Evolutionary conservation across 2,329 filamentous ascomycete genomes (phyloP).

Genomic region (Trematosphaeria pertusa): DNA sequence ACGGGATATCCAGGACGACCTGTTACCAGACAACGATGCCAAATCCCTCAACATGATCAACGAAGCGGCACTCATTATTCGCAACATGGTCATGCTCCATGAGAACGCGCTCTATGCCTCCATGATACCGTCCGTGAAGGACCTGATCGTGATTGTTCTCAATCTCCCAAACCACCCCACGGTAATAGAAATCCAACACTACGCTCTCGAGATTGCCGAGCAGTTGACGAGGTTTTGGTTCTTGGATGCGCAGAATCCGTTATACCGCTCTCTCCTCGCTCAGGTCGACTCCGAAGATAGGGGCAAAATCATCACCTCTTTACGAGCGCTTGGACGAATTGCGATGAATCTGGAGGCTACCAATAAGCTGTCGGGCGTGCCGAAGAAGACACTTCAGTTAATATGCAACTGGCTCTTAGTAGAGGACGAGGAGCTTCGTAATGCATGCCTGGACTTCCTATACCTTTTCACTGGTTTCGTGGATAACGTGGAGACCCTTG

Average conservation of each 20-base stretch:
- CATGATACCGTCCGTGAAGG: slow-evolving; percentile 75
- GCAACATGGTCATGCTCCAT: slow-evolving; percentile 94
- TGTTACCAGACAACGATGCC: slow-evolving; percentile 74
- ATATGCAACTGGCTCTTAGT: slow-evolving; percentile 78
- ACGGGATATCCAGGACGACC: slow-evolving; percentile 67
- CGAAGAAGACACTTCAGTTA: slow-evolving; percentile 68
- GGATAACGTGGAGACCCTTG: slow-evolving; percentile 78
- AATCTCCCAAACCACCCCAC: slow-evolving; percentile 76
- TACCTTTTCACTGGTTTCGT: slow-evolving; percentile 93
- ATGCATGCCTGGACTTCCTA: slow-evolving; percentile 89
- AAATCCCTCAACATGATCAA: slow-evolving; percentile 78
- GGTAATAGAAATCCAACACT: slow-evolving; percentile 85
- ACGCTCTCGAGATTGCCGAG: slow-evolving; percentile 89
- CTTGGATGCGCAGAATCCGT: slow-evolving; percentile 73
- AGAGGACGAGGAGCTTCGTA: slow-evolving; percentile 88
- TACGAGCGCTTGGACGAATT: slow-evolving; percentile 84
- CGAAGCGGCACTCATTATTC: slow-evolving; percentile 84
- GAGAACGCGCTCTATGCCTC: slow-evolving; percentile 87
- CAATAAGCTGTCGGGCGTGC: slow-evolving; percentile 77
- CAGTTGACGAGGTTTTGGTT: slow-evolving; percentile 83
- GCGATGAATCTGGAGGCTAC: slow-evolving; percentile 84
- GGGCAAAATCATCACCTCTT: slow-evolving; percentile 78
- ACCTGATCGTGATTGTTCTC: slow-evolving; percentile 82
- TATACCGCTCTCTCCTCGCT: slow-evolving; percentile 76
- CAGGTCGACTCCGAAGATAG: slow-evolving; percentile 69